phyloP scores from a whole-genome alignment of 129 eudicot genomes.

The Pseudognaphalium luteoalbum region DNA sequence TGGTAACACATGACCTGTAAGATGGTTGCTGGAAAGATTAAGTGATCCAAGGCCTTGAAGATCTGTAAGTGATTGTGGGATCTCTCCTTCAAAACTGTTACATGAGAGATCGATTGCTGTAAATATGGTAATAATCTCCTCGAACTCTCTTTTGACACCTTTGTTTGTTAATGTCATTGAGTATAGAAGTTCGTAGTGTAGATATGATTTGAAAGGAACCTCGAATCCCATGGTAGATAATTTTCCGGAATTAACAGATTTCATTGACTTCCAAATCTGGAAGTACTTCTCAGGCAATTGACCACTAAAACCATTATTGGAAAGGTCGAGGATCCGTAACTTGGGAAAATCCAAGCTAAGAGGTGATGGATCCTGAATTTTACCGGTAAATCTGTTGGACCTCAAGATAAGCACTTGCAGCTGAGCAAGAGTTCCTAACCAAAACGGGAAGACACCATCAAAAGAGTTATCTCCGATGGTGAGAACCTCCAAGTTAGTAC shows the following conservation, averaged over 20 bases:
- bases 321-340: conserved; percentile 36
- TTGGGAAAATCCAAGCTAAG: background rate
- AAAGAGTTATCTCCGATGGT: conserved; percentile 5
- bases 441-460: conserved; percentile 11
- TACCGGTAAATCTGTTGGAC: conserved; percentile 17
- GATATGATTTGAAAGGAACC: background rate
- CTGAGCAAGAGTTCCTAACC: conserved; percentile 17
- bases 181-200: background rate
- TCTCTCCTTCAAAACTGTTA: conserved; percentile 31
- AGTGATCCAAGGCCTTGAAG: conserved; percentile 27
- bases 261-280: conserved; percentile 29
- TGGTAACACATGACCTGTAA: conserved; percentile 3
- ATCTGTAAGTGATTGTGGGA: conserved; percentile 28
- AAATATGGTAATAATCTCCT: background rate
- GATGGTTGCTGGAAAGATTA: conserved; percentile 38
- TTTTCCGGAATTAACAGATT: background rate
- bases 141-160: background rate
- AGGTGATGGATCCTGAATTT: background rate
- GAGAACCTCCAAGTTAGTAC: background rate
- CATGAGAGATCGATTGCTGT: conserved; percentile 31
- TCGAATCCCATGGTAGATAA: background rate
- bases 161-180: conserved; percentile 8
- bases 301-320: conserved; percentile 31
- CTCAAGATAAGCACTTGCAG: conserved; percentile 17
- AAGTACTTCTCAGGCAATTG: conserved; percentile 8